A percentile compares a stretch with the other conserved stretches of the same genome.
These are phyloP conservation scores for Boletus patriciae DNA, from an alignment of 768 basidiomycete species.

Conservation along the genomic window DNA sequence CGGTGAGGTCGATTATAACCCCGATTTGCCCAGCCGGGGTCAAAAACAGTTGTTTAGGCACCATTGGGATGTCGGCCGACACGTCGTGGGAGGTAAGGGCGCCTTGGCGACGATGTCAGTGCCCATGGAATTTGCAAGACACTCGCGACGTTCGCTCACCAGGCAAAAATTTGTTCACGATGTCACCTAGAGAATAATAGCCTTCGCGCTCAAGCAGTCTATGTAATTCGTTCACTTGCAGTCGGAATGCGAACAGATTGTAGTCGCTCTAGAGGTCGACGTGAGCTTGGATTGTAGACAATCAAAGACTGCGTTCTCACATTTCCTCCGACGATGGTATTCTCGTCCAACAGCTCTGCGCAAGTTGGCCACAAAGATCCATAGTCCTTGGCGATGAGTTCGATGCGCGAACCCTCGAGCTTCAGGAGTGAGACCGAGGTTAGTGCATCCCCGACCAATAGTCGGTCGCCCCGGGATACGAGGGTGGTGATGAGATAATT, in stretches of 20 bases:
- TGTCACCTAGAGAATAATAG: slow-evolving; percentile 70
- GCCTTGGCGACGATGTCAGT: slow-evolving; percentile 41
- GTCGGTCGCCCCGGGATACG: slow-evolving; percentile 48
- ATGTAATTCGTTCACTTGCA: slow-evolving; percentile 44
- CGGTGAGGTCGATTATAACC: slow-evolving; percentile 59
- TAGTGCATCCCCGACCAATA: slow-evolving; percentile 80
- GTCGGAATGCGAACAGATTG: slow-evolving; percentile 64
- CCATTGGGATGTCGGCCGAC: slow-evolving; percentile 42
- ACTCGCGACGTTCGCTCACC: slow-evolving; percentile 41
- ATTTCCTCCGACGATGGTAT: slow-evolving; percentile 69
- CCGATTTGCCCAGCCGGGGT: slow-evolving; percentile 81
- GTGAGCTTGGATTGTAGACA: slow-evolving; percentile 9
- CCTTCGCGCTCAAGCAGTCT: slow-evolving; percentile 62
- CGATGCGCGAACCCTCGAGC: slow-evolving; percentile 44
- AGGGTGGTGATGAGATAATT: slow-evolving; percentile 78
- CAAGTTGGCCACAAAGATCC: slow-evolving; percentile 71
- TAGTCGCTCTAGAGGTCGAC: slow-evolving; percentile 52
- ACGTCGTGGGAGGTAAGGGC: slow-evolving; percentile 49
- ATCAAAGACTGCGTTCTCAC: slow-evolving; percentile 43
- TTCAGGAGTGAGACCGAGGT: slow-evolving; percentile 74
- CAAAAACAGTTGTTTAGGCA: slow-evolving; percentile 68
- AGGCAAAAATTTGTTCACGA: slow-evolving; percentile 71
- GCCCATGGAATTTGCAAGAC: background rate
- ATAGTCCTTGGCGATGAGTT: slow-evolving; percentile 69
- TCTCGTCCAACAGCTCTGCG: slow-evolving; percentile 56